A percentile compares a stretch with the other conserved stretches of the same genome.
These are phyloP conservation scores for Heterobasidion annosum DNA, from an alignment of 1,284 basidiomycete species.

Conservation along the genomic window DNA sequence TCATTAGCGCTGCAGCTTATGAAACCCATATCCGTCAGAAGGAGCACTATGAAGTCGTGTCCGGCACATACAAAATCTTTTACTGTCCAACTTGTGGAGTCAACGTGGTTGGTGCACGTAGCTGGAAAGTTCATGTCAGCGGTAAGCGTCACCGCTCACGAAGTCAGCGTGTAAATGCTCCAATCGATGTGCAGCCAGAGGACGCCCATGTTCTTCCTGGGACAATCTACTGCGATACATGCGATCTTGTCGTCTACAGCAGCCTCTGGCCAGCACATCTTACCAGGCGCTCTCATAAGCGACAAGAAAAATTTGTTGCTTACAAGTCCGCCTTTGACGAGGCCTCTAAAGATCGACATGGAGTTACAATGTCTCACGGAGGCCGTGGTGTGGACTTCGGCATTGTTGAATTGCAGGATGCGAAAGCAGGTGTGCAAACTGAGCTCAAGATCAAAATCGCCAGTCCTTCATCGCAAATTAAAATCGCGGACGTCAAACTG, in stretches of 20 bases:
- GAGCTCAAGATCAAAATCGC: not conserved
- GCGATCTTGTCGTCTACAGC: not conserved
- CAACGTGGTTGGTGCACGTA: not conserved
- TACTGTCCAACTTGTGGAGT: not conserved
- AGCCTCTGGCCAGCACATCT: not conserved
- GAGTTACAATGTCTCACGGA: slow-evolving; percentile 21
- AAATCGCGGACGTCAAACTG: not conserved
- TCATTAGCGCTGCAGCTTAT: not conserved
- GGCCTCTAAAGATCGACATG: slow-evolving; percentile 35
- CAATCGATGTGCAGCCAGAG: not conserved
- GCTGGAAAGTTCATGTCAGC: not conserved
- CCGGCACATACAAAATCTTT: not conserved
- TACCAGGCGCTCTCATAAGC: slow-evolving; percentile 2
- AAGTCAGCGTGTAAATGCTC: slow-evolving; percentile 16
- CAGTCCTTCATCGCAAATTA: not conserved
- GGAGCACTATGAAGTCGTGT: not conserved
- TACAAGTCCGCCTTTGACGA: slow-evolving; percentile 30
- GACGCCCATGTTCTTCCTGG: not conserved
- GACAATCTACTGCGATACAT: not conserved
- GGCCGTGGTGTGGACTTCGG: slow-evolving; percentile 29
- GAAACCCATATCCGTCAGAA: not conserved
- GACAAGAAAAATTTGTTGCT: slow-evolving; percentile 22
- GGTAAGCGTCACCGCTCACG: not conserved
- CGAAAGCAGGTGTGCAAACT: not conserved
- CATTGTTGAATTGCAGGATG: slow-evolving; percentile 15